Conservation (phyloP, 331 rosid genomes). For the Phaseolus coccineus region DNA sequence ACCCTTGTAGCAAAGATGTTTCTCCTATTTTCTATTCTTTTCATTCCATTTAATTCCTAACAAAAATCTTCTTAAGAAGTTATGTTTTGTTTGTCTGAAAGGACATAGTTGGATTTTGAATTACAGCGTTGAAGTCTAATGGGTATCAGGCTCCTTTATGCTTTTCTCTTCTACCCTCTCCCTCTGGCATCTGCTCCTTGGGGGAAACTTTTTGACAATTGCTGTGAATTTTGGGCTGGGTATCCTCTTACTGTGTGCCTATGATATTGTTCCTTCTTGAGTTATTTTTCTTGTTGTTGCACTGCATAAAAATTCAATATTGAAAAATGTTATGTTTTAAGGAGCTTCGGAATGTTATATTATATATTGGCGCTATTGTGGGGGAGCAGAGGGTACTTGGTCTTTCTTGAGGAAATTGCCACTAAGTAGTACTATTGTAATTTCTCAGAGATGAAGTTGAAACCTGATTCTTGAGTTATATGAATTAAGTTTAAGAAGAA, state of each 20-base stretch:
- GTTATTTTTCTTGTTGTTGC: conserved; percentile 28
- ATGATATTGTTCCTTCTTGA: conserved; percentile 30
- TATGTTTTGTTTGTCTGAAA: conserved; percentile 10
- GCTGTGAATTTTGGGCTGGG: conserved; percentile 22
- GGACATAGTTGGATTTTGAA: conserved; percentile 17
- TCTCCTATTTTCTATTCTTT: not conserved
- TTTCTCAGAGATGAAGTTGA: conserved; percentile 30
- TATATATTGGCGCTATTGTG: conserved; percentile 9
- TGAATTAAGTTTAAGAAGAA: conserved; percentile 23
- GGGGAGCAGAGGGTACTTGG: conserved; percentile 22
- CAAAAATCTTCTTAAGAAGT: not conserved
- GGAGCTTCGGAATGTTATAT: conserved; percentile 32
- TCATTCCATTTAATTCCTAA: not conserved
- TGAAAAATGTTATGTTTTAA: not conserved
- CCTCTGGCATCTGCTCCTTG: conserved; percentile 2
- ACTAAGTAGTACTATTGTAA: conserved; percentile 12
- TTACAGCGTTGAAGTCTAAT: conserved; percentile 21
- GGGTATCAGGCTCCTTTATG: not conserved
- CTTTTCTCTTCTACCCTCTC: not conserved
- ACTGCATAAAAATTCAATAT: conserved; percentile 9
- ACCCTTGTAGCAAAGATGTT: not conserved
- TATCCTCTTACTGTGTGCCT: not conserved
- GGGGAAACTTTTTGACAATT: not conserved
- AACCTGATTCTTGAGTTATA: conserved; percentile 12
- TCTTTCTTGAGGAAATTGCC: conserved; percentile 5